Evolutionary conservation across 805 yeast species (phyloP).

Genomic region (Yamadazyma akitaensis): DNA sequence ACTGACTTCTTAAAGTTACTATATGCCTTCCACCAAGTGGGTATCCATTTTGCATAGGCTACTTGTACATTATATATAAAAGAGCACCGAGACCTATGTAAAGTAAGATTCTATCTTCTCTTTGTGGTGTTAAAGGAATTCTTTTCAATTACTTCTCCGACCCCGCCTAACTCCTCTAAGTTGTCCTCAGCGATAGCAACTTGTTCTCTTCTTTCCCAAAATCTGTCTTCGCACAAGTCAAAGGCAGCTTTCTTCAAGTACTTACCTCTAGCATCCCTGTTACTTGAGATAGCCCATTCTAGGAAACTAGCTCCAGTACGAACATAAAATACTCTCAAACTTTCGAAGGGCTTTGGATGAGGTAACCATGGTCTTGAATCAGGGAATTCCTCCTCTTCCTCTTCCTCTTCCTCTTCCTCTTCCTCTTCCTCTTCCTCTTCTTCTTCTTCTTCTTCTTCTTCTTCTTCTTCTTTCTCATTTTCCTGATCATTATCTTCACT

Average conservation of each 20-base stretch:
- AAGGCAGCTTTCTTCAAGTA: conserved; percentile 84
- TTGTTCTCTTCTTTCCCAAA: conserved; percentile 98
- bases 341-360: conserved; percentile 92
- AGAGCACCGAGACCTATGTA: not conserved
- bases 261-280: conserved; percentile 84
- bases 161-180: conserved; percentile 87
- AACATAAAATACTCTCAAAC: conserved; percentile 75
- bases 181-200: conserved; percentile 85
- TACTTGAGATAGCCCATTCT: conserved; percentile 89
- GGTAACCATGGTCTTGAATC: conserved; percentile 97
- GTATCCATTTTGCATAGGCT: conserved; percentile 83
- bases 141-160: conserved; percentile 79
- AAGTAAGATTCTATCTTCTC: conserved; percentile 45
- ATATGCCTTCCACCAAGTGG: conserved; percentile 94
- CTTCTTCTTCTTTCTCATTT: conserved; percentile 23
- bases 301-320: conserved; percentile 84
- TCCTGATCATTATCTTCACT: conserved; percentile 68
- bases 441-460: conserved; percentile 35
- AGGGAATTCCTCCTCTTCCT: conserved; percentile 67
- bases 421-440: conserved; percentile 60
- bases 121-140: conserved; percentile 51
- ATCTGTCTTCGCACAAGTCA: conserved; percentile 87
- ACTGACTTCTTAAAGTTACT: conserved; percentile 83
- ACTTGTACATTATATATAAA: not conserved
- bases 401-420: conserved; percentile 66